A percentile compares a stretch with the other conserved stretches of the same genome.
Conservation (phyloP, 2,329 filamentous ascomycete genomes). For the Botryotinia convoluta region DNA sequence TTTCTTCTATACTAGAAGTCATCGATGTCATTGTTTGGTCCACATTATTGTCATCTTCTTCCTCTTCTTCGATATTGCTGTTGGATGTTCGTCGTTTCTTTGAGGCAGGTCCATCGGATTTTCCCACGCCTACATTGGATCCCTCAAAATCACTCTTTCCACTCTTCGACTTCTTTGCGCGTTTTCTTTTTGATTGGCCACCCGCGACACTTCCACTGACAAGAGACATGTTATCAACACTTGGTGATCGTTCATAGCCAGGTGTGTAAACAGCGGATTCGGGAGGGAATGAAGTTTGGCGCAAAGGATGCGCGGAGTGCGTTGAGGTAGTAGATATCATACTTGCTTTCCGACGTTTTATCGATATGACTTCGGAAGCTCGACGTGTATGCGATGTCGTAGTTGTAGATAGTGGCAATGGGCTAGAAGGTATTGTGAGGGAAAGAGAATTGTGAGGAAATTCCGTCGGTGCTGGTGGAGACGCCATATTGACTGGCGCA, state of each 20-base stretch:
- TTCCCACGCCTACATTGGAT: constrained; percentile 10
- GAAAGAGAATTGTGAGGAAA: constrained; percentile 50
- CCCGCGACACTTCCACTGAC: constrained; percentile 59
- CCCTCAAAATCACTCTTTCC: constrained; percentile 46
- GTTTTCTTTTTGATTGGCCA: constrained; percentile 54
- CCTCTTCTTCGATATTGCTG: constrained; percentile 50
- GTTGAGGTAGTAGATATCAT: constrained; percentile 54
- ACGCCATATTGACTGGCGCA: constrained; percentile 32
- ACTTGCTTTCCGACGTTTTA: constrained; percentile 71
- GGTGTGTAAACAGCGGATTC: constrained; percentile 45
- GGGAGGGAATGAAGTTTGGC: constrained; percentile 78
- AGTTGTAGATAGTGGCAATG: constrained; percentile 52
- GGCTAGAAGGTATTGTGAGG: constrained; percentile 41
- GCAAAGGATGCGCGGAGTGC: constrained; percentile 63
- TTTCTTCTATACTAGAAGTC: constrained; percentile 62
- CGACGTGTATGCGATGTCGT: constrained; percentile 53
- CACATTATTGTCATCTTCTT: constrained; percentile 45
- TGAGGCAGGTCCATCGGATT: constrained; percentile 44
- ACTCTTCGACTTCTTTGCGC: constrained; percentile 59
- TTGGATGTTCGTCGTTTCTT: constrained; percentile 44
- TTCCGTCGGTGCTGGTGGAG: constrained; percentile 32
- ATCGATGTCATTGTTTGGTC: constrained; percentile 40
- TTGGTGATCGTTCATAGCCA: constrained; percentile 62
- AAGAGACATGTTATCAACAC: constrained; percentile 58
- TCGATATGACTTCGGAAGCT: constrained; percentile 46